Evolutionary conservation across 164 flowering plant genomes (phyloP).

Genomic region (Berberis vulgaris): DNA sequence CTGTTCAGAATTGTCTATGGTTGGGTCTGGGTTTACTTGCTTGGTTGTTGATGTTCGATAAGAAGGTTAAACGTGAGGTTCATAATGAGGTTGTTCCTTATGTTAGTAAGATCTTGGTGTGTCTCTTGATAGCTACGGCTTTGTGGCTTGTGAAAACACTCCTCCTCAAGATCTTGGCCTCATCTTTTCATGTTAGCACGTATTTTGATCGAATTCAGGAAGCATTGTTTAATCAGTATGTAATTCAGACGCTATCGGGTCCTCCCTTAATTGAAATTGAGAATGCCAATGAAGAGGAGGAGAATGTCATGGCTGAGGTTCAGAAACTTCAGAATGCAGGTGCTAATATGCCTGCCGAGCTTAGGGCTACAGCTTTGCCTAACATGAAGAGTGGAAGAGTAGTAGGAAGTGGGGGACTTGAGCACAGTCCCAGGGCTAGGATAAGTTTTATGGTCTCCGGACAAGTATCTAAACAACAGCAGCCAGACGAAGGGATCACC

Average conservation of each 20-base stretch:
- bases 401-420: conserved; percentile 19
- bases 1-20: conserved; percentile 72
- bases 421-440: conserved; percentile 15
- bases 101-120: conserved; percentile 44
- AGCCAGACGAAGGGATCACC: conserved; percentile 27
- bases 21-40: conserved; percentile 48
- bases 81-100: conserved; percentile 23
- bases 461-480: conserved; percentile 14
- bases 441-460: conserved; percentile 27
- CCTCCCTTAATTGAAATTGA: conserved; percentile 27
- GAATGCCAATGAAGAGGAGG: conserved; percentile 23
- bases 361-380: conserved; percentile 6
- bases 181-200: conserved; percentile 46
- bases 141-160: conserved; percentile 49
- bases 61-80: conserved; percentile 32
- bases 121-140: conserved; percentile 40
- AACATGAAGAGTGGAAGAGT: conserved; percentile 15
- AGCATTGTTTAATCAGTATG: conserved; percentile 49
- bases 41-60: conserved; percentile 45
- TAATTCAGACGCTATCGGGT: conserved; percentile 49
- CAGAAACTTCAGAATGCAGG: conserved; percentile 17
- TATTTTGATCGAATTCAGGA: conserved; percentile 63
- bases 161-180: conserved; percentile 44
- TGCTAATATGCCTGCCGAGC: conserved; percentile 13
- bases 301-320: conserved; percentile 31